Percentiles rank a stretch among this genome's conserved stretches.
These are phyloP conservation scores for Epichloe coenophiala DNA, from an alignment of 2,329 filamentous ascomycete species.

Conservation along the genomic window DNA sequence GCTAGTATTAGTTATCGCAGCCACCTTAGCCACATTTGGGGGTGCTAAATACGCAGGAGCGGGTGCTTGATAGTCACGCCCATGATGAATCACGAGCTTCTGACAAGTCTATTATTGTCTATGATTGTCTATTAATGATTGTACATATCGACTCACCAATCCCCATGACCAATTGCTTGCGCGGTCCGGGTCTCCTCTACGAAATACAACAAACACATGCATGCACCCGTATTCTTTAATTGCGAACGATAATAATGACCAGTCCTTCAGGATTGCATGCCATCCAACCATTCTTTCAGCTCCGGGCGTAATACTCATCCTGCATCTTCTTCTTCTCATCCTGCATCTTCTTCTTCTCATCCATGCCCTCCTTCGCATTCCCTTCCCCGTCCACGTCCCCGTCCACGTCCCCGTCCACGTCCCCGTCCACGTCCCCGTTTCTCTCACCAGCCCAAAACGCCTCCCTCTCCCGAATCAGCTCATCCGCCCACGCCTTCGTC, in stretches of 20 bases:
- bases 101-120: no score
- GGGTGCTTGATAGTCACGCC: no score
- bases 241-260: no score
- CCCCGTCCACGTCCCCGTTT: constrained; percentile 33
- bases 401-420: constrained; percentile 34
- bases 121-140: no score
- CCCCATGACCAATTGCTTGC: constrained; percentile 1
- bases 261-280: no score
- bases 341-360: constrained; percentile 25
- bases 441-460: constrained; percentile 50
- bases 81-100: no score
- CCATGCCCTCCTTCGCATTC: constrained; percentile 18
- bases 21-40: no score
- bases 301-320: constrained; percentile 34
- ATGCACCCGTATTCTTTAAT: no score
- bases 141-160: background rate
- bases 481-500: constrained; percentile 65
- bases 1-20: no score
- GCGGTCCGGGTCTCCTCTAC: background rate
- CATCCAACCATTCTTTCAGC: constrained; percentile 1
- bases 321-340: constrained; percentile 13
- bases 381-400: constrained; percentile 32
- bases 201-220: background rate
- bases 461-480: constrained; percentile 63
- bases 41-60: no score